phyloP scores from a whole-genome alignment of 768 basidiomycete genomes.

The Collybia sordida region DNA sequence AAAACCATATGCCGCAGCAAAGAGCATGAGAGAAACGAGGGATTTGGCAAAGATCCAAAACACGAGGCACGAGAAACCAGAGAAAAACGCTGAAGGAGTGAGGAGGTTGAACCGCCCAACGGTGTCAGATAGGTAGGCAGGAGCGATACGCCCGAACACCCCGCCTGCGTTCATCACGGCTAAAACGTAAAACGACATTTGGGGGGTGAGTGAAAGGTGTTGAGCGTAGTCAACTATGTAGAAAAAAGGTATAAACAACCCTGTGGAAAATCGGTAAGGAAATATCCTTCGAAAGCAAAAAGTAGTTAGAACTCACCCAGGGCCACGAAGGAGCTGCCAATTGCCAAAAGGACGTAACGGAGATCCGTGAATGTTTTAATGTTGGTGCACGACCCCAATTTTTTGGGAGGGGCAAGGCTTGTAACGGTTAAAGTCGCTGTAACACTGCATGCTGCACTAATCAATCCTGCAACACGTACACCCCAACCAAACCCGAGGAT shows the following conservation, averaged over 20 bases:
- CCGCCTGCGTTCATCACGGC: constrained; percentile 72
- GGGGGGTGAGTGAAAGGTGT: constrained; percentile 35
- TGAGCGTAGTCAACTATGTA: constrained; percentile 64
- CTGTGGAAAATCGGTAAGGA: constrained; percentile 28
- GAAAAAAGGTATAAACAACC: constrained; percentile 71
- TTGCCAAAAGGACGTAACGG: constrained; percentile 51
- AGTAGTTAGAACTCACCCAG: constrained; percentile 43
- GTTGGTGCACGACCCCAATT: constrained; percentile 25
- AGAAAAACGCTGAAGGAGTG: constrained; percentile 58
- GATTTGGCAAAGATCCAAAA: constrained; percentile 54
- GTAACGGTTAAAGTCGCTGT: constrained; percentile 48
- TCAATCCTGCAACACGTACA: constrained; percentile 54
- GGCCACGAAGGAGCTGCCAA: constrained; percentile 58
- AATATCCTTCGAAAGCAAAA: neutral
- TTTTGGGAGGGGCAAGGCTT: constrained; percentile 26
- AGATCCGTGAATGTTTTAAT: constrained; percentile 43
- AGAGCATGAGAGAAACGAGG: constrained; percentile 42
- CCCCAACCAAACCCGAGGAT: constrained; percentile 62
- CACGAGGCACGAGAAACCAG: constrained; percentile 57
- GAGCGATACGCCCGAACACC: constrained; percentile 61
- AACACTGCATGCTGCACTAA: constrained; percentile 47
- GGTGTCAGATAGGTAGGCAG: constrained; percentile 62
- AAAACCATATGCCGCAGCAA: constrained; percentile 61
- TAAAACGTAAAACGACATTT: constrained; percentile 52
- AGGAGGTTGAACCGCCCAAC: constrained; percentile 70